A percentile compares a stretch with the other conserved stretches of the same genome.
Conservation (phyloP, 2,329 filamentous ascomycete genomes). For the Didymella keratinophila region DNA sequence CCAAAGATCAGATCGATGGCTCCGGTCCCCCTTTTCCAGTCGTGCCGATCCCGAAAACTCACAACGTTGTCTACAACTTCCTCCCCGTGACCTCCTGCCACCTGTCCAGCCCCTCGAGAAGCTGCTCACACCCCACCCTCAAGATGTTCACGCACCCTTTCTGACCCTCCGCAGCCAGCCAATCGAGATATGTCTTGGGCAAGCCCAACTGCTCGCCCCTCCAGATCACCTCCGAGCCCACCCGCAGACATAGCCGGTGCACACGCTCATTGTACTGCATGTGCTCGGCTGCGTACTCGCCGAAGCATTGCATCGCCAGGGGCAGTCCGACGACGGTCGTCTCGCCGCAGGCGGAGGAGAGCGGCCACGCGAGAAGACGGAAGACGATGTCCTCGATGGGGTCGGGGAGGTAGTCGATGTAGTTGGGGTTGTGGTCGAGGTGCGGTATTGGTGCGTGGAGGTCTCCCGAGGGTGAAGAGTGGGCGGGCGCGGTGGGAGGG, state of each 20-base stretch:
- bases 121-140: neutral
- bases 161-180: neutral
- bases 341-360: neutral
- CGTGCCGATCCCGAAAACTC: neutral
- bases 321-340: neutral
- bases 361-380: neutral
- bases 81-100: neutral
- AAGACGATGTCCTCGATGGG: neutral
- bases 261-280: neutral
- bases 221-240: neutral
- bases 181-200: neutral
- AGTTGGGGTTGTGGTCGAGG: neutral
- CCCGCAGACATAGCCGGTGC: neutral
- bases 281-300: neutral
- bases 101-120: neutral
- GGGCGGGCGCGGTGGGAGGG: neutral
- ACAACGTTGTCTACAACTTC: neutral
- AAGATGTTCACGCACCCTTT: neutral
- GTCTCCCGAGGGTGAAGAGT: neutral
- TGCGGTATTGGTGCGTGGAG: neutral
- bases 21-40: neutral
- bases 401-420: neutral
- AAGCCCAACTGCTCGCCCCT: neutral
- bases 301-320: neutral
- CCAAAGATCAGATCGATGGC: neutral